Evolutionary conservation across 1,284 basidiomycete species (phyloP).

Genomic region (Trichosporon asahii): DNA sequence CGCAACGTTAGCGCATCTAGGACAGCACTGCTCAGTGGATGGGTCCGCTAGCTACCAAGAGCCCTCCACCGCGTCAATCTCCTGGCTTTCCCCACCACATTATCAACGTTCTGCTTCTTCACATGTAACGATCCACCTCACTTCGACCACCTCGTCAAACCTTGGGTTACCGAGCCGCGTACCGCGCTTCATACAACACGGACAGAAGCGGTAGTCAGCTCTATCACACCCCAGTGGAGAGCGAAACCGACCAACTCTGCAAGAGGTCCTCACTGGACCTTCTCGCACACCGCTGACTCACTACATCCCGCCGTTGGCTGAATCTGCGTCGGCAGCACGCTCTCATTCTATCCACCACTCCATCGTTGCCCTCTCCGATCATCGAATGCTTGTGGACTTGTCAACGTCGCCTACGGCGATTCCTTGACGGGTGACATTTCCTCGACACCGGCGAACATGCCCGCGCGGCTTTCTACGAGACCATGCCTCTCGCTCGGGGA

Average conservation of each 20-base stretch:
- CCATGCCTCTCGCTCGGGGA: neutral
- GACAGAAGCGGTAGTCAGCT: neutral
- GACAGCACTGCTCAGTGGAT: neutral
- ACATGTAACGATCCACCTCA: neutral
- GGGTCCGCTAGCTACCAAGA: neutral
- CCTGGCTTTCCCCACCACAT: neutral
- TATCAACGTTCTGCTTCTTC: neutral
- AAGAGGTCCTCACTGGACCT: too few relatives aligned
- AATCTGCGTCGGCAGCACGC: too few relatives aligned
- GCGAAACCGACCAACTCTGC: too few relatives aligned
- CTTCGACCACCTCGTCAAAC: neutral
- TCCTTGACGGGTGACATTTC: neutral
- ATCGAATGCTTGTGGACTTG: neutral
- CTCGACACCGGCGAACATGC: neutral
- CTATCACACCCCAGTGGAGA: too few relatives aligned
- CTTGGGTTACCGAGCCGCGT: neutral
- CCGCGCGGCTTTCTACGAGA: neutral
- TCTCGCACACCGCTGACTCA: too few relatives aligned
- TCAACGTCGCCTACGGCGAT: neutral
- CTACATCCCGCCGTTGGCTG: too few relatives aligned
- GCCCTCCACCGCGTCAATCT: neutral
- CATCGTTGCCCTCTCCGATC: too few relatives aligned
- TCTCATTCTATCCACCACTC: too few relatives aligned
- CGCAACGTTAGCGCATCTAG: neutral
- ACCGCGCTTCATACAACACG: neutral